Evolutionary conservation across 1,284 basidiomycete species (phyloP).

Genomic region (Cutaneotrichosporon daszewskae): DNA sequence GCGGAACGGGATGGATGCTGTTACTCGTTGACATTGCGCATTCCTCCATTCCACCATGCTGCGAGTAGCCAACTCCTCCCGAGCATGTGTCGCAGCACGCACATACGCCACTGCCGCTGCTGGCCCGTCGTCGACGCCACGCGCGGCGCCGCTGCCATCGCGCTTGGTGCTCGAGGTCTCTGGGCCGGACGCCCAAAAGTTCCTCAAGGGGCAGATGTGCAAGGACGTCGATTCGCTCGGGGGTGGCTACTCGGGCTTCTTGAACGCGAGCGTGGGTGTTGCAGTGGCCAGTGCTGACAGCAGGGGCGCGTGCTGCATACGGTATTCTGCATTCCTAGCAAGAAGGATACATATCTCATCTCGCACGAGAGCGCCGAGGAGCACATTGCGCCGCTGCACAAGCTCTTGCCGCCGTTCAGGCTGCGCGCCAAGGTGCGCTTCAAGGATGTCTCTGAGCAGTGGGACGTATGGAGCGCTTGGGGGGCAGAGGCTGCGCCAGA

Average conservation of each 20-base stretch:
- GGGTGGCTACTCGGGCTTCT: constrained; percentile 69
- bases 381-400: constrained; percentile 62
- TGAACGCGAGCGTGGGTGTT: constrained; percentile 72
- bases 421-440: constrained; percentile 85
- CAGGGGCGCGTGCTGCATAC: constrained; percentile 89
- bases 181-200: constrained; percentile 75
- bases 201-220: constrained; percentile 79
- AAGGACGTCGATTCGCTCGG: constrained; percentile 54
- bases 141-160: background rate
- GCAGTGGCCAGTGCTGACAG: background rate
- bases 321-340: constrained; percentile 67
- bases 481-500: constrained; percentile 35
- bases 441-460: constrained; percentile 66
- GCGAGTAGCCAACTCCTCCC: no score
- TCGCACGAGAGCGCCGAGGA: constrained; percentile 57
- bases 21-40: no score
- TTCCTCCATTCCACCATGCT: no score
- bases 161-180: constrained; percentile 57
- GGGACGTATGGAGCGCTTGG: constrained; percentile 77
- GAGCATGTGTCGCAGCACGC: no score
- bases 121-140: background rate
- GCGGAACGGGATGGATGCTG: no score
- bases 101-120: no score
- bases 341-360: constrained; percentile 38
- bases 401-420: constrained; percentile 59